phyloP scores from a whole-genome alignment of 2,329 filamentous ascomycete species.

The Curvularia eragrostidis region DNA sequence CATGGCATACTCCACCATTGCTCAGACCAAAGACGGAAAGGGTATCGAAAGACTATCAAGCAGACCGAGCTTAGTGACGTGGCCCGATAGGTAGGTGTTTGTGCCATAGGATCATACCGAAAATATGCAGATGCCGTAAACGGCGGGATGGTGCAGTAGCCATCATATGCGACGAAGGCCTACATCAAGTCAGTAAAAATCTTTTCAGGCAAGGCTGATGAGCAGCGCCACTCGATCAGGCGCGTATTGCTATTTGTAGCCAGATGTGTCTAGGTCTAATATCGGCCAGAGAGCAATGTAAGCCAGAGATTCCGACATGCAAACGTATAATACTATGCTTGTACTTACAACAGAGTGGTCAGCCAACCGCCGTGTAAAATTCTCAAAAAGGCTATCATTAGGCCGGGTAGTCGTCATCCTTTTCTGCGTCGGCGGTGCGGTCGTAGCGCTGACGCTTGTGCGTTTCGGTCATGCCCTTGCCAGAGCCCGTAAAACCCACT shows the following conservation, averaged over 20 bases:
- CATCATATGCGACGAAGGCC: conserved; percentile 1
- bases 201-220: background rate
- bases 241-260: conserved; percentile 5
- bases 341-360: conserved; percentile 15
- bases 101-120: conserved; percentile 32
- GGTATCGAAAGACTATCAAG: conserved; percentile 40
- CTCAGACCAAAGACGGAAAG: conserved; percentile 10
- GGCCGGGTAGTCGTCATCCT: conserved; percentile 28
- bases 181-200: conserved; percentile 17
- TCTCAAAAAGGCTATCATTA: conserved; percentile 17
- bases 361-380: background rate
- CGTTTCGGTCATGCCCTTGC: conserved; percentile 95
- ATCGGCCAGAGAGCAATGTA: conserved; percentile 25
- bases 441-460: conserved; percentile 80
- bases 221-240: conserved; percentile 5
- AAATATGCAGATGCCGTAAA: conserved; percentile 30
- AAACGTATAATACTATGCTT: background rate
- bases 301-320: conserved; percentile 26
- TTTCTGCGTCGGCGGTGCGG: conserved; percentile 59
- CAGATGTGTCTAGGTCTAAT: conserved; percentile 20
- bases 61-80: conserved; percentile 30
- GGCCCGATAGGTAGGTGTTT: conserved; percentile 16
- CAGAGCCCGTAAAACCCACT: conserved; percentile 97
- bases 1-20: background rate
- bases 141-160: conserved; percentile 19